Percentiles rank a stretch among this genome's conserved stretches.
Evolutionary conservation across 2,329 filamentous ascomycete genomes (phyloP).

Genomic region (Albifimbria verrucaria): DNA sequence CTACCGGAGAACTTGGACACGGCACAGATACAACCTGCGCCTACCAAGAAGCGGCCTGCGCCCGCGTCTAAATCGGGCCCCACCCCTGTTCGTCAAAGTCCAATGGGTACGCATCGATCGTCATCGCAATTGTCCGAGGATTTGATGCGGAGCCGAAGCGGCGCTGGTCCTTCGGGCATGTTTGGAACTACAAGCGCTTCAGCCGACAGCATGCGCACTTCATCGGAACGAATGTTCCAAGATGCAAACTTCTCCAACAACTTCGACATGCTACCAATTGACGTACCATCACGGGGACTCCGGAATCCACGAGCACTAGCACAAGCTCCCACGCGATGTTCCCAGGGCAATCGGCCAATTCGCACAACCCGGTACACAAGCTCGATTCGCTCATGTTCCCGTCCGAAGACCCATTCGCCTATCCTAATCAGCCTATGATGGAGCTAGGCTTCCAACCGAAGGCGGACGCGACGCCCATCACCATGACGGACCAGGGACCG

Average conservation of each 20-base stretch:
- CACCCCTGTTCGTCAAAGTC: conserved; percentile 21
- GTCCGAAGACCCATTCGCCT: conserved; percentile 73
- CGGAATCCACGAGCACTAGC: conserved; percentile 39
- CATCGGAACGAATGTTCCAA: conserved; percentile 26
- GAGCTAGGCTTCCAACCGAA: conserved; percentile 44
- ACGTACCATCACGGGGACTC: conserved; percentile 40
- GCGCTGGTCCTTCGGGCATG: conserved; percentile 5
- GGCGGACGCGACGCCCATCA: conserved; percentile 26
- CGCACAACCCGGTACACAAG: conserved; percentile 56
- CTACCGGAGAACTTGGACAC: conserved; percentile 70
- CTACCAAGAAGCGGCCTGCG: conserved; percentile 56
- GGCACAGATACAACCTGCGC: conserved; percentile 32
- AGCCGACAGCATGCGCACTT: conserved; percentile 28
- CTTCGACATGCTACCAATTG: conserved; percentile 44
- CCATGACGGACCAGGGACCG: conserved; percentile 28
- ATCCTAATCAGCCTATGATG: conserved; percentile 73
- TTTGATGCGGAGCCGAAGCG: conserved; percentile 25
- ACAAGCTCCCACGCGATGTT: conserved; percentile 35
- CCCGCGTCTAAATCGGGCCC: conserved; percentile 34
- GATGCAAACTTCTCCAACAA: conserved; percentile 34
- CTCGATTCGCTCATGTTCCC: conserved; percentile 79
- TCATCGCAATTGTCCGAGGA: conserved; percentile 29
- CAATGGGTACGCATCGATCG: conserved; percentile 26
- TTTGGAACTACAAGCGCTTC: conserved; percentile 21
- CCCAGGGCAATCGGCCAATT: conserved; percentile 26